Conservation (phyloP, 495 filamentous ascomycete genomes). For the Podospora bellae-mahoneyi region DNA sequence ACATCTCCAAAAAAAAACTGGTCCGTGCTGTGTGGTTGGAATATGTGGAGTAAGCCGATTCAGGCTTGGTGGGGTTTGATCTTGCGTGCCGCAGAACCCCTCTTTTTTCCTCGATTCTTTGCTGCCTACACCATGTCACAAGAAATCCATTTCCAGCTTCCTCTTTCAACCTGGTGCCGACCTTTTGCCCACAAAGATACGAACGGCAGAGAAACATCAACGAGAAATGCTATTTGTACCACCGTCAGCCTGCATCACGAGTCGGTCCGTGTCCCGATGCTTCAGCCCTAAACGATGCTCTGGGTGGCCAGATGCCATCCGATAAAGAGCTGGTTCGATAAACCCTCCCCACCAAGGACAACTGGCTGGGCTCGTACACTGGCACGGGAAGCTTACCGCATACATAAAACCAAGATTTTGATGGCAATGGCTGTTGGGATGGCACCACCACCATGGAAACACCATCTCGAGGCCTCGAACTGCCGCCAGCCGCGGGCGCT, state of each 20-base stretch:
- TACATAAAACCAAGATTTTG: background rate
- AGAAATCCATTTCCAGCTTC: background rate
- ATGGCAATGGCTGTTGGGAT: background rate
- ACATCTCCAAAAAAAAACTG: no score
- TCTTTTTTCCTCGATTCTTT: background rate
- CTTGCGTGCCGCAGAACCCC: conserved; percentile 3
- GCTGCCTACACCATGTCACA: background rate
- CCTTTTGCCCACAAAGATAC: background rate
- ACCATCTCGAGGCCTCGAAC: conserved; percentile 11
- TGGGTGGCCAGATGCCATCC: background rate
- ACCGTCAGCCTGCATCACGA: background rate
- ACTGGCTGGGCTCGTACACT: background rate
- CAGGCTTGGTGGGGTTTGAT: background rate
- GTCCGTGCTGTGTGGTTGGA: background rate
- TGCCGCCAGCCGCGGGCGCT: conserved; percentile 26
- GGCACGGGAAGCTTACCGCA: background rate
- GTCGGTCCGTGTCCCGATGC: background rate
- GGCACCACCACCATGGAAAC: background rate
- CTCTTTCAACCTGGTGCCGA: background rate
- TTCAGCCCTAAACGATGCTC: background rate
- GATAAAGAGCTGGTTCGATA: no score
- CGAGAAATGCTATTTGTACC: background rate
- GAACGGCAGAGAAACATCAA: background rate
- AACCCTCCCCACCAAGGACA: background rate
- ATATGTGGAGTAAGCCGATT: no score